Base-by-base conservation (phyloP, 2,329 filamentous ascomycete genomes). In the Zymoseptoria brevis region DNA sequence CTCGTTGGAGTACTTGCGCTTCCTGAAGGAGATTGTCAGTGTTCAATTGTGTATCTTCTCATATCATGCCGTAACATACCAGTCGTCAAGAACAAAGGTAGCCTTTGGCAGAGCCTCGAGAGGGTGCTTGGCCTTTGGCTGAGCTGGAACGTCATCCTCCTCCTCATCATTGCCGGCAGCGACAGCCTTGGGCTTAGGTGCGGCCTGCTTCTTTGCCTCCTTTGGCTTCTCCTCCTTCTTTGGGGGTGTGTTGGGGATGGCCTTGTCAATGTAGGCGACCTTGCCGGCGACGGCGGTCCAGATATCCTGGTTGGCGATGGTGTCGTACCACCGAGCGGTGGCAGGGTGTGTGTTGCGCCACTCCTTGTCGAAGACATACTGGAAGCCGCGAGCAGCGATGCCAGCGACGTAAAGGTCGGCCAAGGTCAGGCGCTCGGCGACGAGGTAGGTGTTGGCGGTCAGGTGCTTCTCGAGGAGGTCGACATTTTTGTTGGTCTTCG, bases 1-100 rank as follows among this genome's bases (percentile, higher is more conserved):
- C 76, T 88, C 84, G 86, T 99, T 99, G 73, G 94, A 99, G 86
- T 96, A 99, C 78, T 90, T 87, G 74, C 94, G 91, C 88, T 99
- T 99, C 69, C 68, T 69, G 54, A 24, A 51, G 35, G 4, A 22
- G 5, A 48, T 35, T 29, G 58, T 62, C 16, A 64, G 59, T 53
- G 16, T 19, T n/a, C 41, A 9, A 9, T 54, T 19, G 16, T 58
- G 22, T 19, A 53, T 24, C 16, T 9, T 6, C n/a, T n/a, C n/a
- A n/a, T 13, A 3, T 22, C 29, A 9, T n/a, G 30, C 13, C 19
- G 29, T 30, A 22, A 64, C 66, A 26, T 60, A 70, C 89, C 88
- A 96, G 80, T 99, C 94, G 75, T 99, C 94, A 59, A 99, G 84
- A 69, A 88, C 82, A 74, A 96, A 84, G 60, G 87, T 86, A 63